Percentiles rank a stretch among this genome's conserved stretches.
phyloP scores from a whole-genome alignment of 495 filamentous ascomycete species.

The Trichocladium antarcticum region DNA sequence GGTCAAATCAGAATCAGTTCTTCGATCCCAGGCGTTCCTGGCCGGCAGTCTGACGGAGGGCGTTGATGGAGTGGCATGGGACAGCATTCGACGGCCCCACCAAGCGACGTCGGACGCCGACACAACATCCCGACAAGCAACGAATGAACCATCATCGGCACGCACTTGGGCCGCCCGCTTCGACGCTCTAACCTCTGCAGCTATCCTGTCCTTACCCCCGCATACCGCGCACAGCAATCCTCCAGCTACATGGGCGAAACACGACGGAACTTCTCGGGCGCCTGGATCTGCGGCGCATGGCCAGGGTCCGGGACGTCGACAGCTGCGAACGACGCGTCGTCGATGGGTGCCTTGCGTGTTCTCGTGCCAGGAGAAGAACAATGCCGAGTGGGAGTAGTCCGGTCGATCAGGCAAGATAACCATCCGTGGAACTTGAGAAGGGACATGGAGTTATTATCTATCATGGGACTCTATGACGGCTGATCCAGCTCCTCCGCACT shows the following conservation, averaged over 20 bases:
- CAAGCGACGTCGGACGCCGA: too few relatives aligned
- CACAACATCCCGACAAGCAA: too few relatives aligned
- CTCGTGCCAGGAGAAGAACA: too few relatives aligned
- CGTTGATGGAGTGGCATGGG: not conserved
- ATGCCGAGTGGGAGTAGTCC: too few relatives aligned
- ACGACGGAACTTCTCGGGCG: constrained; percentile 27
- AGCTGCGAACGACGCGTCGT: constrained; percentile 29
- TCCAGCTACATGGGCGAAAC: constrained; percentile 29
- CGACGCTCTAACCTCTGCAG: too few relatives aligned
- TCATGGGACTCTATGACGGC: not conserved
- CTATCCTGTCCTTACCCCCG: too few relatives aligned
- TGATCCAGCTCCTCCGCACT: not conserved
- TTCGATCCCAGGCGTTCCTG: constrained; percentile 18
- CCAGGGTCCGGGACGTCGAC: constrained; percentile 32
- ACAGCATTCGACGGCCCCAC: too few relatives aligned
- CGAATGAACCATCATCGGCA: not conserved
- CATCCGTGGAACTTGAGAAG: too few relatives aligned
- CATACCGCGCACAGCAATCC: not conserved
- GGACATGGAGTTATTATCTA: too few relatives aligned
- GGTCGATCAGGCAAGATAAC: too few relatives aligned
- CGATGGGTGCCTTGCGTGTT: constrained; percentile 4
- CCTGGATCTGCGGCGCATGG: constrained; percentile 39
- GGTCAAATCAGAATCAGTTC: constrained; percentile 31
- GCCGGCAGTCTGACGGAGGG: not conserved
- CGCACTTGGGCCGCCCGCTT: not conserved